Conservation (phyloP, 2,329 filamentous ascomycete species). For the Fusarium torulosum region DNA sequence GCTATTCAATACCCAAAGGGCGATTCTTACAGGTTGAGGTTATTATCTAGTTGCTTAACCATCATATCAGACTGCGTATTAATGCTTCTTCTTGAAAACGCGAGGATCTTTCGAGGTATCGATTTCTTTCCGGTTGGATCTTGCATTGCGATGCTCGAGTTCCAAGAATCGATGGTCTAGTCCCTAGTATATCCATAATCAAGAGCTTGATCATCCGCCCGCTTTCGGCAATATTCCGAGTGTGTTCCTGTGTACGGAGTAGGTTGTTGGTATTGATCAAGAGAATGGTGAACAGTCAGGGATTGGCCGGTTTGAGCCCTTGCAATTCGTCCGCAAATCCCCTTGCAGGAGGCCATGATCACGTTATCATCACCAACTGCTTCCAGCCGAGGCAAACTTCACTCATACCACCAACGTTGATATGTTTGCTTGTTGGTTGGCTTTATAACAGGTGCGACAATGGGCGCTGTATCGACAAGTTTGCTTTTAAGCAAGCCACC, state of each 20-base stretch:
- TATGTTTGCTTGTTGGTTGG: constrained; percentile 34
- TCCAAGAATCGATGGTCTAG: neutral
- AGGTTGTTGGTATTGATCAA: neutral
- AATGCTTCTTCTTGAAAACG: too few relatives aligned
- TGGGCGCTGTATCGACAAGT: constrained; percentile 15
- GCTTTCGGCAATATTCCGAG: neutral
- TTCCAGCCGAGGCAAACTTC: constrained; percentile 15
- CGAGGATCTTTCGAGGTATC: too few relatives aligned
- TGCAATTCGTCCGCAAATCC: constrained; percentile 18
- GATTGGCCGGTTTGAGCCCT: constrained; percentile 18
- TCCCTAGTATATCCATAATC: neutral
- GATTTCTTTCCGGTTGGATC: too few relatives aligned
- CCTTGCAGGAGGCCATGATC: constrained; percentile 42
- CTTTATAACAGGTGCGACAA: constrained; percentile 14
- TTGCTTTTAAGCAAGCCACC: constrained; percentile 35
- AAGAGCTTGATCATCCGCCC: neutral
- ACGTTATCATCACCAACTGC: constrained; percentile 43
- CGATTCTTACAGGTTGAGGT: neutral
- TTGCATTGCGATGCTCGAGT: neutral
- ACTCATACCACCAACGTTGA: constrained; percentile 6
- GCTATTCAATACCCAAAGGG: neutral
- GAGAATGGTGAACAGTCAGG: constrained; percentile 7
- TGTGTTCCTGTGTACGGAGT: neutral
- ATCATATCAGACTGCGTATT: neutral
- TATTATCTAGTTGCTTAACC: neutral